phyloP scores from a whole-genome alignment of 2,329 filamentous ascomycete genomes.

The Ceratocystiopsis sp. region DNA sequence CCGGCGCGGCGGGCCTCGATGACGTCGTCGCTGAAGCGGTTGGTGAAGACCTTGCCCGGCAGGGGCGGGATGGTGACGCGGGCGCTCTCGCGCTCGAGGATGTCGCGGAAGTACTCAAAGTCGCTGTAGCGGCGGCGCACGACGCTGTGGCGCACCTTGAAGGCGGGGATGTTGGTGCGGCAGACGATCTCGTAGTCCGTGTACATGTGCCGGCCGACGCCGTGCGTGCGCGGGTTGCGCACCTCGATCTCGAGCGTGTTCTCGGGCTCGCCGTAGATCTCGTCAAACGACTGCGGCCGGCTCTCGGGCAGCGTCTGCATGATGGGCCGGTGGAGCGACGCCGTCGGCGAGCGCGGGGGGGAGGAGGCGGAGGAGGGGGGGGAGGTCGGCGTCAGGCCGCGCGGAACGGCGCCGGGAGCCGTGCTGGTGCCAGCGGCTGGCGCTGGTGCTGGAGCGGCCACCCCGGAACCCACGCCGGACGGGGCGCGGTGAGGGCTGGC shows the following conservation, averaged over 20 bases:
- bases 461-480: too few species aligned
- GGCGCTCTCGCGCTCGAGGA: slow-evolving; percentile 86
- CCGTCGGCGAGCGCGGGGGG: slow-evolving; percentile 25
- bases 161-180: slow-evolving; percentile 95
- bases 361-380: not conserved
- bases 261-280: slow-evolving; percentile 96
- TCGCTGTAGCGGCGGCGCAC: slow-evolving; percentile 93
- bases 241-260: slow-evolving; percentile 99
- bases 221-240: slow-evolving; percentile 82
- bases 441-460: not conserved
- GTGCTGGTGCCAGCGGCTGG: slow-evolving; percentile 10
- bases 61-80: slow-evolving; percentile 90
- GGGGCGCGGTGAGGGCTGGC: slow-evolving; percentile 14
- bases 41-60: slow-evolving; percentile 94
- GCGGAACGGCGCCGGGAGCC: slow-evolving; percentile 1
- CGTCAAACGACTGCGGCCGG: slow-evolving; percentile 89
- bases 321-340: slow-evolving; percentile 9
- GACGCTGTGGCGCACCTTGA: slow-evolving; percentile 79
- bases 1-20: slow-evolving; percentile 89
- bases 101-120: slow-evolving; percentile 97
- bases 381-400: slow-evolving; percentile 8
- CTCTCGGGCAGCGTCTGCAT: slow-evolving; percentile 54
- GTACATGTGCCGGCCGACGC: slow-evolving; percentile 91
- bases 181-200: slow-evolving; percentile 98
- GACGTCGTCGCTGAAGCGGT: slow-evolving; percentile 94